phyloP scores from a whole-genome alignment of 768 basidiomycete genomes.

The Boletus barrowsii region DNA sequence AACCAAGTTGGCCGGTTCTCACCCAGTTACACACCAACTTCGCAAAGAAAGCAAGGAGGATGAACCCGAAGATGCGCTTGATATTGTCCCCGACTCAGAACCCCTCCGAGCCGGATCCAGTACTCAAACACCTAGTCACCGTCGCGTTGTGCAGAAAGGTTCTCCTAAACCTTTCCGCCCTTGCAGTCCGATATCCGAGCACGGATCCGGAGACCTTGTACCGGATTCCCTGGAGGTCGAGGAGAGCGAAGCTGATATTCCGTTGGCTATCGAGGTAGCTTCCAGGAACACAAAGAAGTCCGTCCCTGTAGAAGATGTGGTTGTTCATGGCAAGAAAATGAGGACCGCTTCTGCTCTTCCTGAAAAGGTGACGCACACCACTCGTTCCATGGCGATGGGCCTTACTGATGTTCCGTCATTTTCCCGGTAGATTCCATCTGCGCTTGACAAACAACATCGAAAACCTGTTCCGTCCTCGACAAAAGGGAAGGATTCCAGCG shows the following conservation, averaged over 20 bases:
- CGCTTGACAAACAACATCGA: constrained; percentile 6
- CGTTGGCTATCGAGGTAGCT: constrained; percentile 35
- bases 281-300: constrained; percentile 18
- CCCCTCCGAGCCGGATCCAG: constrained; percentile 37
- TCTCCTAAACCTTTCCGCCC: constrained; percentile 17
- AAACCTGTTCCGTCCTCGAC: constrained; percentile 6
- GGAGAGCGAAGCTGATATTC: constrained; percentile 40
- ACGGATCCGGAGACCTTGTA: constrained; percentile 26
- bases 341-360: constrained; percentile 3
- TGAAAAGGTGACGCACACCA: constrained; percentile 15
- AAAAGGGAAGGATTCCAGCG: constrained; percentile 12
- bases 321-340: constrained; percentile 2
- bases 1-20: background rate
- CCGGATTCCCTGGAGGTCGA: constrained; percentile 28
- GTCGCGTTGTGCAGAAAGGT: constrained; percentile 1
- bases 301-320: background rate
- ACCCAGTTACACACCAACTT: background rate
- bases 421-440: constrained; percentile 1
- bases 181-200: constrained; percentile 22
- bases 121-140: constrained; percentile 6
- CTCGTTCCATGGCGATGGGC: background rate
- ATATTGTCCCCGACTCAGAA: constrained; percentile 66
- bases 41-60: constrained; percentile 2
- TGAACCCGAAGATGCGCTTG: constrained; percentile 37
- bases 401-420: background rate